phyloP scores from a whole-genome alignment of 805 yeast genomes.

The Martiniozyma abietophila region DNA sequence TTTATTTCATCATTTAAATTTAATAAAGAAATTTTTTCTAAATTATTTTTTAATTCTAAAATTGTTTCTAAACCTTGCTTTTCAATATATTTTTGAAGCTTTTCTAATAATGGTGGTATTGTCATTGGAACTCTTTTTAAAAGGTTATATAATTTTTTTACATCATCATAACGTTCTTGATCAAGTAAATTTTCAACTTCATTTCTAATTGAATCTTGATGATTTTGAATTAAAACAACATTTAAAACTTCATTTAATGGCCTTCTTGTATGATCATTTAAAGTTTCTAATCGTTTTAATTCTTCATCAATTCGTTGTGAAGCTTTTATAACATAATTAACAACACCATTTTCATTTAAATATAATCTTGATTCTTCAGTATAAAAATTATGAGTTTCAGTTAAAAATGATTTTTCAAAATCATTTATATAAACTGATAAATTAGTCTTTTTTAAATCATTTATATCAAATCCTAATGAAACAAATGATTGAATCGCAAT shows the following conservation, averaged over 20 bases:
- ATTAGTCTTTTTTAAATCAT: constrained; percentile 79
- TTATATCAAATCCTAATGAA: constrained; percentile 80
- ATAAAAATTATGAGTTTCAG: constrained; percentile 59
- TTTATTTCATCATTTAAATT: constrained; percentile 5
- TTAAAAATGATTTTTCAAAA: constrained; percentile 72
- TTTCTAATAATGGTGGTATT: constrained; percentile 64
- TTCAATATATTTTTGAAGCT: constrained; percentile 66
- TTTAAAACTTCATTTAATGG: constrained; percentile 71
- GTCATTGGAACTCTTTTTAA: constrained; percentile 74
- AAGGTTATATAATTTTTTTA: constrained; percentile 66
- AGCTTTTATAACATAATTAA: constrained; percentile 84
- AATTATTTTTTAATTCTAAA: constrained; percentile 38
- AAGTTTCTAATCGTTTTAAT: constrained; percentile 63
- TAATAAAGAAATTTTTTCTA: constrained; percentile 11
- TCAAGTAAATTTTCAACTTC: constrained; percentile 72
- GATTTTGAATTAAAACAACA: constrained; percentile 66
- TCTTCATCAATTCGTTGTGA: constrained; percentile 79
- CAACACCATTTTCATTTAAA: constrained; percentile 67
- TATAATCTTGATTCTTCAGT: constrained; percentile 57
- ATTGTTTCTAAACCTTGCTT: constrained; percentile 53
- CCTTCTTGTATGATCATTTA: constrained; percentile 77
- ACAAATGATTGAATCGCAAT: constrained; percentile 82
- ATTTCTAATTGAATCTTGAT: constrained; percentile 63
- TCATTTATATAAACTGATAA: constrained; percentile 69
- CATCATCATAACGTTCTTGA: constrained; percentile 61